A percentile compares a stretch with the other conserved stretches of the same genome.
Conservation (phyloP, 2,329 filamentous ascomycete genomes). For the Annulohypoxylon truncatum region DNA sequence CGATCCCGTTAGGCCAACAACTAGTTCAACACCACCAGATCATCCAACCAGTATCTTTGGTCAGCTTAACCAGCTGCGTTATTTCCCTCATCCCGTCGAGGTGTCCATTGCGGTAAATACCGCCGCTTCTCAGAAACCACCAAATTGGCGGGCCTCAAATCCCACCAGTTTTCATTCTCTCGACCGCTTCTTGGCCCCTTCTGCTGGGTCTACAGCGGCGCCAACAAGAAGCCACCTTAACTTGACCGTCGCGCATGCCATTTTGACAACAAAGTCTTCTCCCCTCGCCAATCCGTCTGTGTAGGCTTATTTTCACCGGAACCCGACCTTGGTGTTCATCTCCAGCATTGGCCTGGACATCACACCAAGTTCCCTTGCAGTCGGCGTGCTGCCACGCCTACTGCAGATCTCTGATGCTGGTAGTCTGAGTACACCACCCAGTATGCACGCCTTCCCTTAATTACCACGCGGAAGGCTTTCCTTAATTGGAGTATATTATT, state of each 20-base stretch:
- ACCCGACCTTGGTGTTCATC: slow-evolving; percentile 9
- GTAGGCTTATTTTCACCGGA: slow-evolving; percentile 1
- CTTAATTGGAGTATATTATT: slow-evolving; percentile 27
- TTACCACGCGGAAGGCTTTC: slow-evolving; percentile 49
- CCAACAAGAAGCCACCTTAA: slow-evolving; percentile 99
- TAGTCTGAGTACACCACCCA: slow-evolving; percentile 43
- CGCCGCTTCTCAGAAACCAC: slow-evolving; percentile 61
- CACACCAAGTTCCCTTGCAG: slow-evolving; percentile 43
- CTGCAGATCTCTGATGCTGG: slow-evolving; percentile 49
- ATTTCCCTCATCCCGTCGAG: slow-evolving; percentile 43
- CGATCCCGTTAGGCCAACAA: slow-evolving; percentile 1
- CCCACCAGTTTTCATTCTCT: slow-evolving; percentile 77
- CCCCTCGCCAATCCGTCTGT: slow-evolving; percentile 22
- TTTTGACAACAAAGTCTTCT: slow-evolving; percentile 48
- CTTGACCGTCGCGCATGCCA: slow-evolving; percentile 58
- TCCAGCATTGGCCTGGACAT: slow-evolving; percentile 32
- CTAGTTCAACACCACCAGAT: slow-evolving; percentile 1
- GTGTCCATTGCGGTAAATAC: slow-evolving; percentile 45
- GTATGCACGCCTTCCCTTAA: slow-evolving; percentile 51
- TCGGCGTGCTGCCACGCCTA: slow-evolving; percentile 54
- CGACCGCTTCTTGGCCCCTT: slow-evolving; percentile 93
- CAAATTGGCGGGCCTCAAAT: slow-evolving; percentile 93
- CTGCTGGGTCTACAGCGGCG: slow-evolving; percentile 94
- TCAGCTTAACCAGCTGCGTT: slow-evolving; percentile 38
- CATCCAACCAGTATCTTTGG: slow-evolving; percentile 12